A percentile compares a stretch with the other conserved stretches of the same genome.
These are phyloP conservation scores for Mortierella sp. DNA, from an alignment of 371 early-diverging fungal species.

Conservation along the genomic window DNA sequence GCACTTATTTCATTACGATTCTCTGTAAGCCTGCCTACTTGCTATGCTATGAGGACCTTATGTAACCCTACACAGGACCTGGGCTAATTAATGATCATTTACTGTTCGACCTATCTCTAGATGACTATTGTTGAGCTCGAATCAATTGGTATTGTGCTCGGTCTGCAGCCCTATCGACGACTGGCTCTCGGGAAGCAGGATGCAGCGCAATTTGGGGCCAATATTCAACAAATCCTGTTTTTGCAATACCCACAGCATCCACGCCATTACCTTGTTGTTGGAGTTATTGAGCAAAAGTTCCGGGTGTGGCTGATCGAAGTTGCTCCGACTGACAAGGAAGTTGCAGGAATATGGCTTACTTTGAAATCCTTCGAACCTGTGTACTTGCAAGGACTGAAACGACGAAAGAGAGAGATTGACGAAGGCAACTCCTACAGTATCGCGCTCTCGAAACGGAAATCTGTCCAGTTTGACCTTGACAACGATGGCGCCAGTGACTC, in stretches of 20 bases:
- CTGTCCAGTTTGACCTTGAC: conserved; percentile 50
- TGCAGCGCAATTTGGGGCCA: conserved; percentile 30
- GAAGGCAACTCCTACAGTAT: not conserved
- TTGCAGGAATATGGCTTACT: conserved; percentile 34
- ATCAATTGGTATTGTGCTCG: conserved; percentile 28
- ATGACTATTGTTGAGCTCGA: conserved; percentile 56
- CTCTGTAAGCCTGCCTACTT: conserved; percentile 28
- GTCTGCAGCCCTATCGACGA: conserved; percentile 45
- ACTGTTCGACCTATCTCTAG: conserved; percentile 4
- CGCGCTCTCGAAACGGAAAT: conserved; percentile 32
- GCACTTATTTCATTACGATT: conserved; percentile 46
- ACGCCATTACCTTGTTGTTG: conserved; percentile 47
- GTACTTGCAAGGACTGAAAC: conserved; percentile 41
- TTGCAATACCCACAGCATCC: conserved; percentile 55
- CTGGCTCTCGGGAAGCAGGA: conserved; percentile 43
- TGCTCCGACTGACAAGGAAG: conserved; percentile 27
- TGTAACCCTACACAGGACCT: not conserved
- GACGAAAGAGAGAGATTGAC: not conserved
- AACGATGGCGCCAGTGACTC: conserved; percentile 17
- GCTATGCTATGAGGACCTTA: too few species aligned
- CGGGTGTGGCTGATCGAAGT: conserved; percentile 51
- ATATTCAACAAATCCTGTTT: conserved; percentile 48
- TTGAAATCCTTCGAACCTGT: conserved; percentile 40
- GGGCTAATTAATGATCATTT: not conserved
- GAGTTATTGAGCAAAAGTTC: conserved; percentile 45